Evolutionary conservation across 768 basidiomycete genomes (phyloP).

Genomic region (Agrocybe praecox): DNA sequence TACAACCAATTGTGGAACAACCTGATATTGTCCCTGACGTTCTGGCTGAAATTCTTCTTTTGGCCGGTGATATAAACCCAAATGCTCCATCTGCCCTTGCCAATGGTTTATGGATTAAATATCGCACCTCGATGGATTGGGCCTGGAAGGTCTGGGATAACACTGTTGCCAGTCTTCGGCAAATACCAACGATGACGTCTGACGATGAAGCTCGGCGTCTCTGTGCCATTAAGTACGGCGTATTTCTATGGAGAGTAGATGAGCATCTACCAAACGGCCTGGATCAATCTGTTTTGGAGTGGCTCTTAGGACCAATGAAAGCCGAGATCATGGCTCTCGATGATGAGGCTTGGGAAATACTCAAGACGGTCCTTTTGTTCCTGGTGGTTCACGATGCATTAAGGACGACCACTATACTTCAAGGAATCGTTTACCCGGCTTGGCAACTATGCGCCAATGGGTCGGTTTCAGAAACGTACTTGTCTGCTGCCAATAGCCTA

Average conservation of each 20-base stretch:
- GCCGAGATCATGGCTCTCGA: constrained; percentile 61
- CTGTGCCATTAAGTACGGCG: constrained; percentile 67
- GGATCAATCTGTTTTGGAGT: constrained; percentile 68
- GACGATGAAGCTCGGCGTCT: constrained; percentile 47
- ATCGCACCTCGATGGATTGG: constrained; percentile 73
- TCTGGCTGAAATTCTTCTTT: constrained; percentile 66
- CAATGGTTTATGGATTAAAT: constrained; percentile 82
- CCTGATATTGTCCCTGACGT: constrained; percentile 45
- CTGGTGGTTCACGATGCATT: constrained; percentile 69
- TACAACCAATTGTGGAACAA: constrained; percentile 44
- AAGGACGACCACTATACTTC: constrained; percentile 70
- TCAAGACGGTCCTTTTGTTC: constrained; percentile 63
- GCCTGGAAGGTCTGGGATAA: constrained; percentile 87
- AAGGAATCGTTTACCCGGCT: constrained; percentile 77
- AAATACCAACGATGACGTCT: constrained; percentile 58
- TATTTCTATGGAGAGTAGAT: constrained; percentile 73
- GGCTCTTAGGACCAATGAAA: constrained; percentile 73
- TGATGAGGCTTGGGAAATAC: constrained; percentile 67
- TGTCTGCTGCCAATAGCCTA: constrained; percentile 65
- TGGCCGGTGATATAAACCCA: constrained; percentile 58
- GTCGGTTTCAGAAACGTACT: constrained; percentile 46
- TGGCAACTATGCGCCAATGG: constrained; percentile 63
- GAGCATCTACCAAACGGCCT: constrained; percentile 76
- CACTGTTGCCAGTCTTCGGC: constrained; percentile 71
- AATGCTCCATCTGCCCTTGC: constrained; percentile 74